Evolutionary conservation across 345 rosid genomes (phyloP).

Genomic region (Eucalyptus curtisii): DNA sequence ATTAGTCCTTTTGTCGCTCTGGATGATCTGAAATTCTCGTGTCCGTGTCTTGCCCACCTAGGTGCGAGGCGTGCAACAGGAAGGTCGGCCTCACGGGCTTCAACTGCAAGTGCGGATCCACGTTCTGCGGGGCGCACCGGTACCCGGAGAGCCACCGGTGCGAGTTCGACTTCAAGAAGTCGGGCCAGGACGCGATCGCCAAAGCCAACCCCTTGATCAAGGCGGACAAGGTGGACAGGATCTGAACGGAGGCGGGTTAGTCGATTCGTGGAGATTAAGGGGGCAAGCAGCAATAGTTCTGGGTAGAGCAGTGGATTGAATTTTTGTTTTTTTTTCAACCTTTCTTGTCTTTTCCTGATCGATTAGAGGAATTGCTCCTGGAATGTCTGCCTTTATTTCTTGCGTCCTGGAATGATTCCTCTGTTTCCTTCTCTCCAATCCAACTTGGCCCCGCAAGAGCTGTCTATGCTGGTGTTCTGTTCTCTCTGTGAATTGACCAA

Average conservation of each 20-base stretch:
- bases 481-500: neutral
- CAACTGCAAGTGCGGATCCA: constrained; percentile 67
- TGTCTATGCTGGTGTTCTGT: neutral
- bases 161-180: constrained; percentile 63
- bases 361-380: neutral
- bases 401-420: neutral
- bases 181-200: constrained; percentile 52
- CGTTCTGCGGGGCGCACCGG: constrained; percentile 69
- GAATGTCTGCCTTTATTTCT: neutral
- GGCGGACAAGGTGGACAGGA: constrained; percentile 63
- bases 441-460: neutral
- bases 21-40: neutral
- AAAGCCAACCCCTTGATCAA: constrained; percentile 71
- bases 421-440: neutral
- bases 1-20: neutral
- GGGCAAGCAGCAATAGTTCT: neutral
- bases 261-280: neutral
- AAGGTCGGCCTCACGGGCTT: constrained; percentile 78
- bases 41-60: neutral
- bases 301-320: neutral
- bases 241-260: constrained; percentile 13
- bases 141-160: constrained; percentile 79
- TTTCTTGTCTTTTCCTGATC: neutral
- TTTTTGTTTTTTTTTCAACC: neutral
- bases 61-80: constrained; percentile 72